Base-by-base conservation (phyloP, 495 filamentous ascomycete genomes). In the Annulohypoxylon bovei region DNA sequence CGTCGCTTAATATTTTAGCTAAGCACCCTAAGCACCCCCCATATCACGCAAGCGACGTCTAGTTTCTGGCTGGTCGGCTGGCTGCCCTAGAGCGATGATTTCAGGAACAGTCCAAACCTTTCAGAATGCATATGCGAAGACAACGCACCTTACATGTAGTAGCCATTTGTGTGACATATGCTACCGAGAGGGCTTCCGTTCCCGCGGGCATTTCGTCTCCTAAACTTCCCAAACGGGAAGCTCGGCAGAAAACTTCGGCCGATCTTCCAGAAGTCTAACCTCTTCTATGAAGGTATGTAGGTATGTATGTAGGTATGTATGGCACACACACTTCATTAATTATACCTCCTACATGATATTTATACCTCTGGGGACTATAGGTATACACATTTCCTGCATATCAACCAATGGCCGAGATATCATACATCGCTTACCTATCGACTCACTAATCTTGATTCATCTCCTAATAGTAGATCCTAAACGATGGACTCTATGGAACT, bases 171-270 rank as follows among this genome's bases (percentile, higher is more conserved):
- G 55, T 64, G 28, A 57, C 47, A 64, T 30, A 67, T 53, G 53
- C 35, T 58, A 61, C 69, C 64, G 69, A 68, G 69, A 68, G 47
- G 61, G 61, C 69, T 44, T 67, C 69, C 69, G 54, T 61, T 55
- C 53, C 53, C 44, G 46, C 64, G 59, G 65, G 59, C 60, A n/a
- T 32, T 47, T 50, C 35, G 32, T 60, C 60, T 65, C 61, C 55
- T 65, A 65, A 28, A 39, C 56, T 72, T 68, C 70, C 65, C 32
- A 64, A 65, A 30, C 12, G 52, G 70, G 70, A 68, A 72, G 70
- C 56, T 72, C 70, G 70, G 70, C 35, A 68, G 70, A 72, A 68
- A 72, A 72, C 55, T 60, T 72, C 39, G 65, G 65, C 70, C 65
- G 65, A 68, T 56, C n/a, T 72, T 72, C 70, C 56, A 72, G 55